Base-by-base conservation (phyloP, 495 filamentous ascomycete species). In the Aspergillus asperescens region DNA sequence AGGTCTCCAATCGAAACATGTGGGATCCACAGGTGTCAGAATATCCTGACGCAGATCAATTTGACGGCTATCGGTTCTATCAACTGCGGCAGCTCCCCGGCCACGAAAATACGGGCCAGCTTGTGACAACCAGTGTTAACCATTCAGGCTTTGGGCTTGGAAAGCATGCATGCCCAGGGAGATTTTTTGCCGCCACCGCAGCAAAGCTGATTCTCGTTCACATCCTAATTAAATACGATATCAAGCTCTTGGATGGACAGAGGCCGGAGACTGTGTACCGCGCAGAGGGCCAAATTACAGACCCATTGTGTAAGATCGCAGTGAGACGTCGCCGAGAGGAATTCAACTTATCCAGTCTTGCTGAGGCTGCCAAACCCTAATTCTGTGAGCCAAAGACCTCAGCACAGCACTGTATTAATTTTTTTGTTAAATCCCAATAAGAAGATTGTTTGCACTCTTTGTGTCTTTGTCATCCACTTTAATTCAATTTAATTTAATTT, bases 91-190 rank as follows among this genome's bases (percentile, higher is more conserved):
- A 70, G 20, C 46, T 52, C 13, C 45, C 60, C 1, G 68, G 66
- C 27, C 57, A 65, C 9, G 70, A 72, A 40, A 58, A 57, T 13
- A 9, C 37, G 4, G 63, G 64, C 9, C 73, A 77, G 34, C 47
- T 76, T 7, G 70, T 73, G 1, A 59, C 61, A 9, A 65, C 73
- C 0, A 66, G 59, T 15, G 42, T 60, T 1, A 56, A 75, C 18
- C 61, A 71, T 41, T 40, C 75, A 12, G 61, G 60, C 0, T 80
- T 77, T 46, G 75, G 76, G 0, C 57, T 65, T n/a, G 77, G 76
- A 3, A 62, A 59, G 31, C 74, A 81, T 45, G 77, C 79, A 0
- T 80, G 76, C 39, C 76, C 77, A 0, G 77, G 77, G 2, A 37
- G 29, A 27, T 29, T 19, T 18, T 18, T 23, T 38, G 32, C 16